Evolutionary conservation across 2,329 filamentous ascomycete genomes (phyloP).

Genomic region (Fusarium penzigii): DNA sequence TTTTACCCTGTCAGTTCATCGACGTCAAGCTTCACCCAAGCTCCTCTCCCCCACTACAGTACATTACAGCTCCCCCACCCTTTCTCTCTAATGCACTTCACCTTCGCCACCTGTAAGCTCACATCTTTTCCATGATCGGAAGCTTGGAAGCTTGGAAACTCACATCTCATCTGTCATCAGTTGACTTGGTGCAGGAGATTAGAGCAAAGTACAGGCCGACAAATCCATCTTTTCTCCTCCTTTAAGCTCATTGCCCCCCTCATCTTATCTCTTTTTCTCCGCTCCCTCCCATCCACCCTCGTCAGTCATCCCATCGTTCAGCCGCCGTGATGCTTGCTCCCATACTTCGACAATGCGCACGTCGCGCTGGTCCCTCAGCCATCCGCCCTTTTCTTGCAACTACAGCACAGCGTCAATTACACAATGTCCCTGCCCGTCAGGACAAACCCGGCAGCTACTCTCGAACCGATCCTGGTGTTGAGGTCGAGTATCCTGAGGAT

Average conservation of each 20-base stretch:
- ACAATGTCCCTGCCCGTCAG: slow-evolving; percentile 35
- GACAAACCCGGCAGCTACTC: slow-evolving; percentile 66
- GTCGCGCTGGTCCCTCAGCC: slow-evolving; percentile 24
- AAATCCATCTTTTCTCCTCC: too few species aligned
- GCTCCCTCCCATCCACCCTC: background rate
- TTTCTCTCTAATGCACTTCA: too few species aligned
- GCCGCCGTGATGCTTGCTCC: slow-evolving; percentile 25
- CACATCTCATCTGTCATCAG: too few species aligned
- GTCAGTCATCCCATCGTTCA: slow-evolving; percentile 1
- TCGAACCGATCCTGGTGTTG: slow-evolving; percentile 76
- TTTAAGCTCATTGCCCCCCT: background rate
- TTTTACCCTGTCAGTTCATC: too few species aligned
- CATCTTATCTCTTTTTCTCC: background rate
- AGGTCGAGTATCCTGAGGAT: slow-evolving; percentile 77
- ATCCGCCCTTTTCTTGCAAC: slow-evolving; percentile 25
- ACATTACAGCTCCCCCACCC: too few species aligned
- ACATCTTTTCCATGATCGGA: too few species aligned
- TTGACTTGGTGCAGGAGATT: too few species aligned
- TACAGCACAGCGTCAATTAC: slow-evolving; percentile 32
- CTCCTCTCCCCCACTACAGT: too few species aligned
- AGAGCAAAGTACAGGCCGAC: too few species aligned
- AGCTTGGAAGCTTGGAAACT: too few species aligned
- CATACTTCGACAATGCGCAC: slow-evolving; percentile 31
- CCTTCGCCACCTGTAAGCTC: slow-evolving; percentile 12
- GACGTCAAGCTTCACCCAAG: too few species aligned